Percentiles rank a stretch among this genome's conserved stretches.
These are phyloP conservation scores for Astraeus odoratus DNA, from an alignment of 768 basidiomycete genomes.

Conservation along the genomic window DNA sequence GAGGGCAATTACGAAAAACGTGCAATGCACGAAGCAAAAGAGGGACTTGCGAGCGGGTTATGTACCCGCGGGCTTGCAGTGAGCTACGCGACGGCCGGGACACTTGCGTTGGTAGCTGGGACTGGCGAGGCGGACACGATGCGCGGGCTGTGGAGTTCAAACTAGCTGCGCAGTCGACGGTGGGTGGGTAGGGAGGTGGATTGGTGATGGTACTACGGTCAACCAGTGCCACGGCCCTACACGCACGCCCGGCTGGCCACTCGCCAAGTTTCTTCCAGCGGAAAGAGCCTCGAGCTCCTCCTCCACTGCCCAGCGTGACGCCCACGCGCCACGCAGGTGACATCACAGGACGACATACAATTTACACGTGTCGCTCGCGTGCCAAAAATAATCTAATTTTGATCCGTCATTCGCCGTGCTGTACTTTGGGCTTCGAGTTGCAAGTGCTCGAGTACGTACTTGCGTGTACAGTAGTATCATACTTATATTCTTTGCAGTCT, in stretches of 20 bases:
- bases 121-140: neutral
- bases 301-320: neutral
- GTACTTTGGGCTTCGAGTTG: too few species aligned
- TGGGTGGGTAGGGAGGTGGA: neutral
- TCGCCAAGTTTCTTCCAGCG: neutral
- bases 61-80: slow-evolving; percentile 3
- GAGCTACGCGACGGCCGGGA: slow-evolving; percentile 7
- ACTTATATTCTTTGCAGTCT: too few species aligned
- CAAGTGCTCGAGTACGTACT: too few species aligned
- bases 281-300: too few species aligned
- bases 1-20: slow-evolving; percentile 25
- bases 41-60: slow-evolving; percentile 2
- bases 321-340: neutral
- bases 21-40: slow-evolving; percentile 23
- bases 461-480: too few species aligned
- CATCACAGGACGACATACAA: neutral
- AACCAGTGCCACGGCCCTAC: neutral
- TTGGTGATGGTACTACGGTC: neutral
- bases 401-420: too few species aligned
- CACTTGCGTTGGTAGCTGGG: neutral
- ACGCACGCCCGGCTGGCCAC: neutral
- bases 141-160: neutral
- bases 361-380: neutral
- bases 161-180: neutral
- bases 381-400: too few species aligned